Conservation (phyloP, 257 asterid genomes). For the Salvia splendens region DNA sequence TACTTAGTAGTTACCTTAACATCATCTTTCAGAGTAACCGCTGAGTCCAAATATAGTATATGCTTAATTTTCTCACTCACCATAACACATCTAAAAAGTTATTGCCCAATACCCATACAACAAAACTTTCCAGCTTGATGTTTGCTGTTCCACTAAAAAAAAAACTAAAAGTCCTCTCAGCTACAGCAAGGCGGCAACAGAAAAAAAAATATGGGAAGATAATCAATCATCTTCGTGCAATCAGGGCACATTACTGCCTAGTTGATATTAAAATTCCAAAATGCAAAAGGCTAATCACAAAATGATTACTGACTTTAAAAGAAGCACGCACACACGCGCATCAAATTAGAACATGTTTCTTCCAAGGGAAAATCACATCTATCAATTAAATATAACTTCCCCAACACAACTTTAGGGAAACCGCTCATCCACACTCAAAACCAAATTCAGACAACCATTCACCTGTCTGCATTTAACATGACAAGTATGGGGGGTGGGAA, state of each 20-base stretch:
- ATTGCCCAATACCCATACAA: no score
- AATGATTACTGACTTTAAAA: not conserved
- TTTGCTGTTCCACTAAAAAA: not conserved
- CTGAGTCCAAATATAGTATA: not conserved
- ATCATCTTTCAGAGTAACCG: no score
- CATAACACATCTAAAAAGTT: not conserved
- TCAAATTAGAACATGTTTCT: not conserved
- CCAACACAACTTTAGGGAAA: no score
- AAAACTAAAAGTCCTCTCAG: not conserved
- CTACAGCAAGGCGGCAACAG: not conserved
- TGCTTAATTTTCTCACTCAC: not conserved
- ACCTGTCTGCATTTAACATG: no score
- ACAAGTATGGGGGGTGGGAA: no score
- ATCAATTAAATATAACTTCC: not conserved
- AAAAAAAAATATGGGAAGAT: not conserved
- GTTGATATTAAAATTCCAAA: no score
- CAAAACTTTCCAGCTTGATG: no score
- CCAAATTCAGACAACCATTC: no score
- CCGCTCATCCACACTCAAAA: no score
- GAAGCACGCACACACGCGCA: not conserved
- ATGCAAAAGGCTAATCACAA: not conserved
- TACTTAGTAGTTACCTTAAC: not conserved
- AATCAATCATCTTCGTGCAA: not conserved
- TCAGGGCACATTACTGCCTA: no score
- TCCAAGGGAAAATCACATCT: not conserved